A percentile compares a stretch with the other conserved stretches of the same genome.
These are phyloP conservation scores for Apostasia ramifera DNA, from an alignment of 106 monocot species.

Conservation along the genomic window DNA sequence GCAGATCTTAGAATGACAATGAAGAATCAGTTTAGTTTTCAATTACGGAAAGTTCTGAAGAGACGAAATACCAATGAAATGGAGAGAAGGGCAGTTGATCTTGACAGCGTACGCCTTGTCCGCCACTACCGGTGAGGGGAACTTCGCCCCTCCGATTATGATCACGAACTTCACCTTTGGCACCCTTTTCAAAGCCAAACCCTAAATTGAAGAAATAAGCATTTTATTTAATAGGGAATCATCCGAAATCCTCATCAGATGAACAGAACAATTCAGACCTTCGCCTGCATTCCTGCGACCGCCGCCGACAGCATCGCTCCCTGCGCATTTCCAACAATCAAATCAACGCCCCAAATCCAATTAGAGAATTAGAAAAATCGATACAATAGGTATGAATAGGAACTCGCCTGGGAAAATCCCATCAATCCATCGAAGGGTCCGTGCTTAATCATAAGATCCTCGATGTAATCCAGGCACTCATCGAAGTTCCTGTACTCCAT, in stretches of 20 bases:
- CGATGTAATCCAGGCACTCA: slow-evolving; percentile 67
- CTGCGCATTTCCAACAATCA: slow-evolving; percentile 16
- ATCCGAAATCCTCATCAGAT: background rate
- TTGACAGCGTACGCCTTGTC: slow-evolving; percentile 36
- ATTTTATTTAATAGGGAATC: background rate
- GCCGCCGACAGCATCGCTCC: slow-evolving; percentile 88
- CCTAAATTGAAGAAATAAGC: slow-evolving; percentile 13
- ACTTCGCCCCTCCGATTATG: slow-evolving; percentile 42
- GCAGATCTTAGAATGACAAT: background rate
- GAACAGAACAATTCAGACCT: slow-evolving; percentile 21
- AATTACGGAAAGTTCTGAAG: background rate
- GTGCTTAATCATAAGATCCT: slow-evolving; percentile 70
- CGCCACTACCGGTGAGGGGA: slow-evolving; percentile 23
- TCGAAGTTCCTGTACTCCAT: slow-evolving; percentile 66
- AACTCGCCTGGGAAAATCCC: slow-evolving; percentile 87
- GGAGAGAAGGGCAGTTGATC: slow-evolving; percentile 50
- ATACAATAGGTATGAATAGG: background rate
- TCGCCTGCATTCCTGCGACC: slow-evolving; percentile 62
- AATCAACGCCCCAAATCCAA: background rate
- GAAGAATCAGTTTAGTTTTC: background rate
- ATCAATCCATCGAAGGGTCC: slow-evolving; percentile 97
- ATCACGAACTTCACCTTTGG: slow-evolving; percentile 42
- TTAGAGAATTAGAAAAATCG: background rate
- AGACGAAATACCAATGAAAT: slow-evolving; percentile 36
- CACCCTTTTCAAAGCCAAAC: slow-evolving; percentile 44